Conservation (phyloP, 352 stramenopile genomes). For the Pythium insidiosum region DNA sequence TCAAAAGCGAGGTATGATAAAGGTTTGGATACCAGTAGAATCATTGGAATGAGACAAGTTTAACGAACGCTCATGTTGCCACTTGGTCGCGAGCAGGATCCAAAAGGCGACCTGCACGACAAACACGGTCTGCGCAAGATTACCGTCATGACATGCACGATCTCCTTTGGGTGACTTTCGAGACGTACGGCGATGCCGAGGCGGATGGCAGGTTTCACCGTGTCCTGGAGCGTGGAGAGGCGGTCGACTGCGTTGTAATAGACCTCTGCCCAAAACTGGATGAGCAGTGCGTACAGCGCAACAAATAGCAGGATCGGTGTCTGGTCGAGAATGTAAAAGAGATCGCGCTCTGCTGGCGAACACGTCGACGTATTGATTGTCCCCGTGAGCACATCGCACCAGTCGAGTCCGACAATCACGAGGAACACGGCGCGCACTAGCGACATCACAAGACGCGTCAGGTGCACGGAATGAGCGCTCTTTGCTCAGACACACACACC, state of each 20-base stretch:
- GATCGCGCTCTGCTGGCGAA: conserved; percentile 49
- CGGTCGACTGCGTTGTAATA: conserved; percentile 86
- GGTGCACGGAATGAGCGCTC: no score
- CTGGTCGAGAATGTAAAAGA: conserved; percentile 85
- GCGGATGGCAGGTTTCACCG: conserved; percentile 67
- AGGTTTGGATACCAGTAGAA: no score
- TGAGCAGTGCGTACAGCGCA: conserved; percentile 68
- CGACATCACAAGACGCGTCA: not conserved
- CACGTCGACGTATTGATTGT: conserved; percentile 50
- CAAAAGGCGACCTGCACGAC: conserved; percentile 61
- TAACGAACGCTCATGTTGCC: conserved; percentile 59
- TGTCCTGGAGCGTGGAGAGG: conserved; percentile 39
- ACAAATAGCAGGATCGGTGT: conserved; percentile 79
- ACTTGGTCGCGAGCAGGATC: conserved; percentile 72
- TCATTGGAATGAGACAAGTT: no score
- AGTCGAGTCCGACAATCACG: conserved; percentile 62
- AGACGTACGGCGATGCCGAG: conserved; percentile 47
- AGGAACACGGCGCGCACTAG: conserved; percentile 65
- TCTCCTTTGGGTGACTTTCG: no score
- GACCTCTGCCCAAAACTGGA: conserved; percentile 86
- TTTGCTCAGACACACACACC: conserved; percentile 26
- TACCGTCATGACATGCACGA: not conserved
- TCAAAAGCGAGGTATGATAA: not conserved
- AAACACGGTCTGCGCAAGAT: conserved; percentile 36
- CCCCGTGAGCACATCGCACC: conserved; percentile 72